phyloP scores from a whole-genome alignment of 495 filamentous ascomycete species.

The Penicillium crystallinum region DNA sequence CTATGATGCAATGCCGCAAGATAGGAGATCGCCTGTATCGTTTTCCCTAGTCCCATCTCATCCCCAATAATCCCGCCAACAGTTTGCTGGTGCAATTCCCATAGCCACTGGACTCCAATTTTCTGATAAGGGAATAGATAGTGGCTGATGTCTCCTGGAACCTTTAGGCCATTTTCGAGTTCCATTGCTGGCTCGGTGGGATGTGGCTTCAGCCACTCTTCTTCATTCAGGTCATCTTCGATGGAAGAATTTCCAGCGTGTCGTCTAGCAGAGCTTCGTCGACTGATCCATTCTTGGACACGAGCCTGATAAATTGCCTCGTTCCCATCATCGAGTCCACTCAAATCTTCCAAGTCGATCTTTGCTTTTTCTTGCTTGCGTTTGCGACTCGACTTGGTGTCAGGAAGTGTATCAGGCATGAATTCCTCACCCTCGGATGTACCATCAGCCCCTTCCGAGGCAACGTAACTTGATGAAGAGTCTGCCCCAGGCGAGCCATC shows the following conservation, averaged over 20 bases:
- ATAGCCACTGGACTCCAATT: constrained; percentile 94
- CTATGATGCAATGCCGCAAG: constrained; percentile 88
- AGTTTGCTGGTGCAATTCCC: constrained; percentile 80
- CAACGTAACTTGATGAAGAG: constrained; percentile 36
- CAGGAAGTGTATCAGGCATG: constrained; percentile 29
- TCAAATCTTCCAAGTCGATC: constrained; percentile 60
- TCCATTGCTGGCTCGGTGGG: constrained; percentile 69
- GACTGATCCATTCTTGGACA: constrained; percentile 65
- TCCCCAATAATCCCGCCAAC: constrained; percentile 95
- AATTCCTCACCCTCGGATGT: constrained; percentile 35
- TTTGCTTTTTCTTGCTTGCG: constrained; percentile 37
- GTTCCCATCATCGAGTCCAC: constrained; percentile 84
- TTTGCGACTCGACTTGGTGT: constrained; percentile 28
- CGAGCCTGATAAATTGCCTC: constrained; percentile 77
- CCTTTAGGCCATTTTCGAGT: constrained; percentile 66
- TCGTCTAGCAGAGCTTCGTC: constrained; percentile 60
- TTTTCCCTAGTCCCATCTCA: constrained; percentile 98
- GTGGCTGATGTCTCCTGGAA: constrained; percentile 88
- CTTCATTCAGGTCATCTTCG: constrained; percentile 24
- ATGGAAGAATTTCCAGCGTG: constrained; percentile 30
- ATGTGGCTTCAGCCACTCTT: constrained; percentile 84
- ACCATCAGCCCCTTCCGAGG: constrained; percentile 28
- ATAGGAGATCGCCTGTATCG: constrained; percentile 89
- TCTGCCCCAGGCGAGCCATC: constrained; percentile 36
- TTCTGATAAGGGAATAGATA: constrained; percentile 94